Evolutionary conservation across 805 yeast species (phyloP).

Genomic region (Barnettozyma botsteinii): DNA sequence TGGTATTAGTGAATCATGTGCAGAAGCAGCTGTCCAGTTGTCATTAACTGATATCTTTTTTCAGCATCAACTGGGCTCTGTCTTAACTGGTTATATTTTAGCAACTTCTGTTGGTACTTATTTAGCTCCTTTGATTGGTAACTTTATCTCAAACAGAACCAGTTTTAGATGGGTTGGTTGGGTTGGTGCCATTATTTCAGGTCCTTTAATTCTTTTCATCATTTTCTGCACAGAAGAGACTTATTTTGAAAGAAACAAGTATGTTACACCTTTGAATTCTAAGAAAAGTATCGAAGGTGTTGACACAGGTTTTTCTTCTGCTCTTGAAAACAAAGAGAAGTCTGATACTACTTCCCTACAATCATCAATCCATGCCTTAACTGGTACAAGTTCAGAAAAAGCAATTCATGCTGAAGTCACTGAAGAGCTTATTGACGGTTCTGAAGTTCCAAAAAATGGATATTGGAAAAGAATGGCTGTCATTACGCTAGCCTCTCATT

Average conservation of each 20-base stretch:
- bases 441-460: conserved; percentile 35
- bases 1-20: conserved; percentile 76
- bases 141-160: conserved; percentile 54
- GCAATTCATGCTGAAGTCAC: conserved; percentile 1
- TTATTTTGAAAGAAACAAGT: conserved; percentile 49
- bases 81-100: conserved; percentile 66
- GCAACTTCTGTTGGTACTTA: conserved; percentile 75
- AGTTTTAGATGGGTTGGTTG: conserved; percentile 81
- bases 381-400: neutral
- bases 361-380: neutral
- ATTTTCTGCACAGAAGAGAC: conserved; percentile 69
- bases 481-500: conserved; percentile 52
- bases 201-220: conserved; percentile 46
- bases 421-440: conserved; percentile 33
- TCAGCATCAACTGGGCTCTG: conserved; percentile 71
- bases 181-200: conserved; percentile 59
- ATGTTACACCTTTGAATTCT: conserved; percentile 28
- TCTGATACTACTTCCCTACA: neutral
- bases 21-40: conserved; percentile 66
- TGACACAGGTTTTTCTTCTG: conserved; percentile 3
- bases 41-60: conserved; percentile 68
- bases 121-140: conserved; percentile 74
- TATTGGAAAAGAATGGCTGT: conserved; percentile 43
- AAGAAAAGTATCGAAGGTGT: conserved; percentile 16
- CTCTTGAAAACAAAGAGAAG: conserved; percentile 12